phyloP scores from a whole-genome alignment of 1,284 basidiomycete species.

The Sanghuangporus weigelae region DNA sequence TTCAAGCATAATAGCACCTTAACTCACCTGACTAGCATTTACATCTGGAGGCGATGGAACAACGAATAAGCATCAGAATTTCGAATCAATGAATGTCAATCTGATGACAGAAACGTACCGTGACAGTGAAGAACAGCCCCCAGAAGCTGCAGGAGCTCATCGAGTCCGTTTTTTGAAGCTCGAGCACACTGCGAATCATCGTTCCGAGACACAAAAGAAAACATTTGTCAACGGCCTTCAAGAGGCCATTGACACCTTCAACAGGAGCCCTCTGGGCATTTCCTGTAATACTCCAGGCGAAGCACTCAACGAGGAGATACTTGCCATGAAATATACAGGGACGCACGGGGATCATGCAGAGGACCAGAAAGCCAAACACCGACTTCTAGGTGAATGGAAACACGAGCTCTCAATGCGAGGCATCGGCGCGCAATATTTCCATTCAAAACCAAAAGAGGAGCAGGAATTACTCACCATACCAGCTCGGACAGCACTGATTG shows the following conservation, averaged over 20 bases:
- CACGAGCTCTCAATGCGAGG: conserved; percentile 19
- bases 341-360: conserved; percentile 7
- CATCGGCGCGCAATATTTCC: conserved; percentile 12
- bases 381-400: conserved; percentile 19
- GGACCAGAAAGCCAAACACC: conserved; percentile 13
- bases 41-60: background rate
- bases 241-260: background rate
- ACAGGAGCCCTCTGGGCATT: background rate
- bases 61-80: background rate
- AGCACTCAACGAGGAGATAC: background rate
- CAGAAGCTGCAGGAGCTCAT: background rate
- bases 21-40: background rate
- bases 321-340: conserved; percentile 8
- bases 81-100: background rate
- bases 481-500: background rate
- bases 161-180: background rate
- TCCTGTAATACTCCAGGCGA: background rate
- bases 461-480: background rate
- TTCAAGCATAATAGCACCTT: background rate
- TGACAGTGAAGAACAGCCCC: background rate
- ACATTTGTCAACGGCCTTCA: background rate
- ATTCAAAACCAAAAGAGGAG: background rate
- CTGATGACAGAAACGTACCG: background rate
- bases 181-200: background rate
- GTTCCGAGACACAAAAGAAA: background rate